Evolutionary conservation across 495 filamentous ascomycete species (phyloP), one percentile per base, ranked within the genome.

Genomic region (Aspergillus carlsbadensis): DNA sequence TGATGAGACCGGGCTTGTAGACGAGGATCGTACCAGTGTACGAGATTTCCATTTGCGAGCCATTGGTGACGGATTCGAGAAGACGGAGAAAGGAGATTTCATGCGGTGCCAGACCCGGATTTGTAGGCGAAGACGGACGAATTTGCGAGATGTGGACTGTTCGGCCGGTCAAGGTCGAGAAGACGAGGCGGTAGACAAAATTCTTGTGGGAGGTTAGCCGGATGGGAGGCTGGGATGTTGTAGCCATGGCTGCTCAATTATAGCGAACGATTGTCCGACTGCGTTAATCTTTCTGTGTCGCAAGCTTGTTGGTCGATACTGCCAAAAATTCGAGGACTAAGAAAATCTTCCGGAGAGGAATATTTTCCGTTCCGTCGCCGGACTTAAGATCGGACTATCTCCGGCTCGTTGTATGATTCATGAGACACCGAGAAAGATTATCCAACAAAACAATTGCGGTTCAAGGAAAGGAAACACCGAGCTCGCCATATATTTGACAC

Each of bases 41-140:
- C 14, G 91, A 94, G 61, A 99, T 95, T 66, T 96, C 90, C 76
- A 97, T 89, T 56, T 84, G 81, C 29, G 90, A 88, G 76, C 95
- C 95, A 82, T 99, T 99, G 67, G 95, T 98, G 62, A 99, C 79
- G 50, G 88, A 78, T 68, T 98, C 94, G 61, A 99, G 85, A 7
- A 99, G 87, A 47, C 95, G 94, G 15, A 99, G 81, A 74, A 99
- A 90, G 33, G 93, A 96, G 65, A 97, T 85, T 76, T 99, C 95
- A 76, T 95, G 88, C 44, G 90, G 85, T 48, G 89, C 84, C 42
- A 99, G 88, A 62, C 95, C 95, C 6, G 94, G 91, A 60, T 87
- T 82, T 14, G 88, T 91, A 44, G 87, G 82, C 24, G 91, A 96
- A 35, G 86, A 85, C 29, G 90, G 79, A 55, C 95, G 90, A 74